These are phyloP conservation scores for Pulveroboletus sp. DNA, from an alignment of 768 basidiomycete species.

Conservation along the genomic window DNA sequence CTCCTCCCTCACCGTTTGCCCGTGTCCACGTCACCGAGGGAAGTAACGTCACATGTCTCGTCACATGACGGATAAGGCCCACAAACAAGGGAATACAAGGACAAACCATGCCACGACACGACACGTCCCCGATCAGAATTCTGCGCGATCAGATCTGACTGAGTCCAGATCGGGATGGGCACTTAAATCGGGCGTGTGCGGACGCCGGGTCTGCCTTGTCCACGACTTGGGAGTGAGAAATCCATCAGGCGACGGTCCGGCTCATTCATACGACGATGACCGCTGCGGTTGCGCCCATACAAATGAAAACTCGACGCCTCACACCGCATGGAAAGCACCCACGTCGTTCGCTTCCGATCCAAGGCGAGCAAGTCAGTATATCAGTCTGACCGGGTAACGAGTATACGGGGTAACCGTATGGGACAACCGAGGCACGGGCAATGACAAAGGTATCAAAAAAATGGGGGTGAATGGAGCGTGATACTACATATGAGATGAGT, in stretches of 20 bases:
- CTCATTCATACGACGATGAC: slow-evolving; percentile 7
- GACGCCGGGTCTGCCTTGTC: slow-evolving; percentile 16
- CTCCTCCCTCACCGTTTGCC: background rate
- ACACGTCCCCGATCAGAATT: slow-evolving; percentile 32
- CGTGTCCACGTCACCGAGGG: no score
- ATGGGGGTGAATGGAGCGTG: slow-evolving; percentile 30
- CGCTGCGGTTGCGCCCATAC: slow-evolving; percentile 16
- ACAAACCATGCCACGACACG: slow-evolving; percentile 15
- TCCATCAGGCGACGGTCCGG: slow-evolving; percentile 6
- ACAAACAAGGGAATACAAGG: slow-evolving; percentile 17
- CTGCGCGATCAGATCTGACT: slow-evolving; percentile 30
- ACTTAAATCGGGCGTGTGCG: slow-evolving; percentile 16
- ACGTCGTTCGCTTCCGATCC: background rate
- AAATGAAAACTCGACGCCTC: slow-evolving; percentile 24
- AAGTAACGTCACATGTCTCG: background rate
- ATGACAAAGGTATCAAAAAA: slow-evolving; percentile 32
- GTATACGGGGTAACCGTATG: slow-evolving; percentile 38
- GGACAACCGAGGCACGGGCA: slow-evolving; percentile 21
- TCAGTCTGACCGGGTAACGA: slow-evolving; percentile 31
- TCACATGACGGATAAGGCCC: slow-evolving; percentile 16
- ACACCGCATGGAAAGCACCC: slow-evolving; percentile 6
- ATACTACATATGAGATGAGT: slow-evolving; percentile 35
- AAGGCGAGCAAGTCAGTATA: slow-evolving; percentile 22
- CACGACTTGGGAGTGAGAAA: slow-evolving; percentile 11
- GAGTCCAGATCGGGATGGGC: slow-evolving; percentile 13